phyloP scores from a whole-genome alignment of 2,329 filamentous ascomycete genomes.

The Arthrobotrys sinensis region DNA sequence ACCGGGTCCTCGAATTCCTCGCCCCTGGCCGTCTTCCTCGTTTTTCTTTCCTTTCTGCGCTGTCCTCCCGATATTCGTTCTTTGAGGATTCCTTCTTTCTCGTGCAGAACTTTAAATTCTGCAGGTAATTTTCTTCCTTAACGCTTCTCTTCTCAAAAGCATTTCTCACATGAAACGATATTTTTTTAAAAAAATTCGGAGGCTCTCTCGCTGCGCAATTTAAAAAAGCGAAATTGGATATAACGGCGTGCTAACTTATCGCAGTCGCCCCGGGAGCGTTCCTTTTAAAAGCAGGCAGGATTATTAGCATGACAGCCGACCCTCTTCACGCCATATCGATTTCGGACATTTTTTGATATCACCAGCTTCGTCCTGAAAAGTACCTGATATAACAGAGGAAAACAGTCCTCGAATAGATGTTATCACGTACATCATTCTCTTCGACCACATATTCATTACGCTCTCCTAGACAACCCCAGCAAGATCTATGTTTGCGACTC shows the following conservation, averaged over 20 bases:
- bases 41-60: constrained; percentile 43
- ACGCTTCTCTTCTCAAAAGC: constrained; percentile 1
- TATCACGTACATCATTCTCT: not conserved
- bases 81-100: constrained; percentile 26
- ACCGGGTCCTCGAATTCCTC: constrained; percentile 37
- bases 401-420: constrained; percentile 5
- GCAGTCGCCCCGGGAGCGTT: constrained; percentile 17
- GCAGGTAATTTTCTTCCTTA: constrained; percentile 7
- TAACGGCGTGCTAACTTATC: constrained; percentile 36
- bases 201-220: constrained; percentile 36
- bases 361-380: constrained; percentile 1
- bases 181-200: constrained; percentile 10
- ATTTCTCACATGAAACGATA: constrained; percentile 17
- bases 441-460: not conserved
- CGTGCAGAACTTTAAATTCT: constrained; percentile 32
- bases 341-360: constrained; percentile 30
- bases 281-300: constrained; percentile 32
- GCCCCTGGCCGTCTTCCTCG: constrained; percentile 43
- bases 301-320: constrained; percentile 28
- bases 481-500: constrained; percentile 34
- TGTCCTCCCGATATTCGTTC: constrained; percentile 41
- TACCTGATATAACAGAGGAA: not conserved
- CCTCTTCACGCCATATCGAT: constrained; percentile 31
- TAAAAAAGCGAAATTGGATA: constrained; percentile 51
- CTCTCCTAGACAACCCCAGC: not conserved